Conservation (phyloP, 331 rosid species). For the Malus hybrid region DNA sequence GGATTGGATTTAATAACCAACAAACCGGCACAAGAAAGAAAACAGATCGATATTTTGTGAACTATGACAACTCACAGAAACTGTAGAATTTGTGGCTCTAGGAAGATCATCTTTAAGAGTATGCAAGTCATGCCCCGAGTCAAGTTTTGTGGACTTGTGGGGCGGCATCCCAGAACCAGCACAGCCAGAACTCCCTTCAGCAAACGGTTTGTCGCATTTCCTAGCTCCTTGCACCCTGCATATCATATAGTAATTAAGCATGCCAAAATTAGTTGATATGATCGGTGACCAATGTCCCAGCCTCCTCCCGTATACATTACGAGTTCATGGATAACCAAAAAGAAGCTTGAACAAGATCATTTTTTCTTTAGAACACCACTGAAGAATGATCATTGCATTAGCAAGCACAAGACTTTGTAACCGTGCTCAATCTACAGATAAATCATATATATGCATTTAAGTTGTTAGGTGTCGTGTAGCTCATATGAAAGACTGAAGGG, state of each 20-base stretch:
- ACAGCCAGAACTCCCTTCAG: not conserved
- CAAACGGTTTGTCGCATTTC: not conserved
- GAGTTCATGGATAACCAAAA: not conserved
- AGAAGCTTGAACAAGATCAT: not conserved
- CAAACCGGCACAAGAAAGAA: not conserved
- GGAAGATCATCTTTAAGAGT: not conserved
- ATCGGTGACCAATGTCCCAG: not conserved
- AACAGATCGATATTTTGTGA: not conserved
- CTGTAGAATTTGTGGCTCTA: not conserved
- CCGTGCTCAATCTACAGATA: too few species aligned
- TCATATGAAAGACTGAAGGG: too few species aligned
- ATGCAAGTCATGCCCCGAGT: not conserved
- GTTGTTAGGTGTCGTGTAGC: not conserved
- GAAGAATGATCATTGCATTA: not conserved
- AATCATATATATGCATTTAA: too few species aligned
- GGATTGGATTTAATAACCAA: too few species aligned
- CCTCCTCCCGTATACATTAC: not conserved
- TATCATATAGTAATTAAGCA: not conserved
- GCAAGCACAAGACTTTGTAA: not conserved
- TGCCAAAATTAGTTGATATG: not conserved
- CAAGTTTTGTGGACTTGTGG: not conserved
- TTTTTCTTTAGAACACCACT: not conserved
- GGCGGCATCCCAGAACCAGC: not conserved
- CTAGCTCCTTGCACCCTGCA: not conserved
- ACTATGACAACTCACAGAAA: not conserved